Percentiles rank a stretch among this genome's conserved stretches.
Conservation (phyloP, 108 stramenopile genomes). For the Cyclotella choctawhatcheeana region DNA sequence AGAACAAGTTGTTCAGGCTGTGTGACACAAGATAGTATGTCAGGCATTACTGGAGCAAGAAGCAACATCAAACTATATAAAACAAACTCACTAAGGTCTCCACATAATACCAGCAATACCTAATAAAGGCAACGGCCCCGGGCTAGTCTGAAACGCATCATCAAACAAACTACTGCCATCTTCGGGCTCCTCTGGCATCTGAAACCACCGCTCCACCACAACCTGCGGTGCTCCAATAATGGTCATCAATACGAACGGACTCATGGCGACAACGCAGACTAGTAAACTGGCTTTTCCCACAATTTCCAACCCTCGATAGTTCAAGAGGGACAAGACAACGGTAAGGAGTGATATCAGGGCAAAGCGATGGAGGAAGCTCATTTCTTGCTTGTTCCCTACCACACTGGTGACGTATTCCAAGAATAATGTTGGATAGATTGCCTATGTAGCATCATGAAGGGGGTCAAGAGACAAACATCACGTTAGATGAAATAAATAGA, state of each 20-base stretch:
- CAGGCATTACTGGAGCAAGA: too few species aligned
- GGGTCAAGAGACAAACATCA: too few species aligned
- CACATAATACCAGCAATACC: conserved; percentile 77
- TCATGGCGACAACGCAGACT: conserved; percentile 87
- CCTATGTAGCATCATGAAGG: too few species aligned
- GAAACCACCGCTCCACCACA: conserved; percentile 82
- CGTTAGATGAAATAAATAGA: too few species aligned
- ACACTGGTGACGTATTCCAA: conserved; percentile 37
- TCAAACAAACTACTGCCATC: conserved; percentile 37
- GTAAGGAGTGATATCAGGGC: conserved; percentile 73
- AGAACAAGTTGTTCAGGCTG: conserved; percentile 95
- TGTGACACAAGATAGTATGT: too few species aligned
- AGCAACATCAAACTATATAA: too few species aligned
- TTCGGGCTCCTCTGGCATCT: conserved; percentile 59
- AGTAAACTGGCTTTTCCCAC: conserved; percentile 85
- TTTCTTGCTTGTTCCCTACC: conserved; percentile 9
- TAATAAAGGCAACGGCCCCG: conserved; percentile 48
- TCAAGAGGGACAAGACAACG: conserved; percentile 75
- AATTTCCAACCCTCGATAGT: conserved; percentile 87
- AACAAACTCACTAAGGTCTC: too few species aligned
- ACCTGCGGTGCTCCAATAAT: conserved; percentile 74
- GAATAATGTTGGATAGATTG: conserved; percentile 43
- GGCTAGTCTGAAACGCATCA: conserved; percentile 48
- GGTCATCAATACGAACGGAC: conserved; percentile 85
- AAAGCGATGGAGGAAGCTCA: background rate